phyloP scores from a whole-genome alignment of 2,329 filamentous ascomycete genomes.

The Nemania sp. region DNA sequence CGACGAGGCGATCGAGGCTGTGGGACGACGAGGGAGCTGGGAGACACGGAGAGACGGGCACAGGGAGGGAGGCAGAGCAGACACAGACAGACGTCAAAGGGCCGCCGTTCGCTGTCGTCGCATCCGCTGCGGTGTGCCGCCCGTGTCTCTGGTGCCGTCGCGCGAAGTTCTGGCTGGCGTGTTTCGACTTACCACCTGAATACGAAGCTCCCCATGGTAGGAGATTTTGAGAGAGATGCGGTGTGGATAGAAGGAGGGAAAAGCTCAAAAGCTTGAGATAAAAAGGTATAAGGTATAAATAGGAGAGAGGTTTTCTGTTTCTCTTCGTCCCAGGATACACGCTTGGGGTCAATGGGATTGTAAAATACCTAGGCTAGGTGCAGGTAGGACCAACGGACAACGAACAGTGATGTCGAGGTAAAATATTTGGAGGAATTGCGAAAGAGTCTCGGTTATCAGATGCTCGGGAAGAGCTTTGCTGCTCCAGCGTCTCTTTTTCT shows the following conservation, averaged over 20 bases:
- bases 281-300: constrained; percentile 1
- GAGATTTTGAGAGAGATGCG: background rate
- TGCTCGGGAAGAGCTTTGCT: constrained; percentile 11
- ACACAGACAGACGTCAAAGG: background rate
- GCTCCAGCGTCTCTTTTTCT: constrained; percentile 4
- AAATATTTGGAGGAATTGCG: constrained; percentile 8
- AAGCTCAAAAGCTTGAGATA: too few relatives aligned
- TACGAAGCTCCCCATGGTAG: constrained; percentile 68
- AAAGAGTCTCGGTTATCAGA: constrained; percentile 2
- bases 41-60: background rate
- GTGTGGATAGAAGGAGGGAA: background rate
- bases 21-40: background rate
- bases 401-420: constrained; percentile 1
- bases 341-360: background rate
- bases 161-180: background rate
- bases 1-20: background rate
- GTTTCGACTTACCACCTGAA: constrained; percentile 67
- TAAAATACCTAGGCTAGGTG: background rate
- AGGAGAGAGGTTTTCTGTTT: constrained; percentile 9
- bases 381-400: too few relatives aligned
- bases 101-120: background rate
- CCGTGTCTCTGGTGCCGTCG: background rate
- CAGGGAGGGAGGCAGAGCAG: too few relatives aligned
- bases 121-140: background rate
- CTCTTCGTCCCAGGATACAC: constrained; percentile 5